phyloP scores from a whole-genome alignment of 345 rosid genomes.

The Citrus glauca region DNA sequence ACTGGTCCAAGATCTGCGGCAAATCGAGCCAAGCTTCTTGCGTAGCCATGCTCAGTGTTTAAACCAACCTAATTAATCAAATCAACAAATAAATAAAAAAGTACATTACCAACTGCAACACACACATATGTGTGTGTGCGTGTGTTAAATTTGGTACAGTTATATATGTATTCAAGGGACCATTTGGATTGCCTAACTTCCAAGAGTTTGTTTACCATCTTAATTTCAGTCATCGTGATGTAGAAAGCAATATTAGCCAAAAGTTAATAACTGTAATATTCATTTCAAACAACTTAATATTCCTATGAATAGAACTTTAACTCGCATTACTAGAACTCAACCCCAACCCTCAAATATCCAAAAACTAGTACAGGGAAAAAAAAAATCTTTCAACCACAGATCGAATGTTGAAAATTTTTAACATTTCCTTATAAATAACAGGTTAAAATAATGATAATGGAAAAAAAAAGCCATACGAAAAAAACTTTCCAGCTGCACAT shows the following conservation, averaged over 20 bases:
- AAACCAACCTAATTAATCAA: conserved; percentile 68
- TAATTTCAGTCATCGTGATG: background rate
- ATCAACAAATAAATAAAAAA: conserved; percentile 8
- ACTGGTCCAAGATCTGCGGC: conserved; percentile 86
- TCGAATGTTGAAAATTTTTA: background rate
- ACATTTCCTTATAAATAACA: background rate
- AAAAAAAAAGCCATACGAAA: background rate
- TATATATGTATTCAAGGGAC: background rate
- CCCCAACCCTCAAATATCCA: background rate
- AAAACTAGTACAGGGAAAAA: background rate
- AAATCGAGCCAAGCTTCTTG: conserved; percentile 83
- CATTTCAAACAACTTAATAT: background rate
- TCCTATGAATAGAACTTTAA: background rate
- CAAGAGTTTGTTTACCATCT: background rate
- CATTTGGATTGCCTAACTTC: background rate
- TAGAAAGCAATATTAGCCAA: background rate
- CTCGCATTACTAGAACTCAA: background rate
- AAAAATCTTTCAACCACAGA: background rate
- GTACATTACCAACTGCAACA: background rate
- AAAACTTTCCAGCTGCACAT: conserved; percentile 17
- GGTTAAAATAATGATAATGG: background rate
- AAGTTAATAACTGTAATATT: background rate
- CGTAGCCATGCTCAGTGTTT: conserved; percentile 67
- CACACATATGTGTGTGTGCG: too few species aligned
- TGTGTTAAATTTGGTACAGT: background rate